Evolutionary conservation across 2,329 filamentous ascomycete genomes (phyloP).

Genomic region (Fusarium continuum): DNA sequence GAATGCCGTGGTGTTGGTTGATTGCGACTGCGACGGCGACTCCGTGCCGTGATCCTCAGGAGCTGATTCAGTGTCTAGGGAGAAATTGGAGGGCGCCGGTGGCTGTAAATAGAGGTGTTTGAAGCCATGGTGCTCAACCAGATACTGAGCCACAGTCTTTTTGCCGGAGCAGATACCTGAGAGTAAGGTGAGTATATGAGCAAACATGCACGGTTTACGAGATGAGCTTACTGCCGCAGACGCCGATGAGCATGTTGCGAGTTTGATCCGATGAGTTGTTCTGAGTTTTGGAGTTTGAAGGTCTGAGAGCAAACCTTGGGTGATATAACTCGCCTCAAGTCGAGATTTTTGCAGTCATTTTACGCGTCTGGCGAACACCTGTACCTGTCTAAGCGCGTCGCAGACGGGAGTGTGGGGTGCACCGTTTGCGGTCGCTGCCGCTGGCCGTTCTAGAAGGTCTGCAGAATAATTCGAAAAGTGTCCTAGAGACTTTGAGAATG

Average conservation of each 20-base stretch:
- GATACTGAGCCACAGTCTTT: conserved; percentile 85
- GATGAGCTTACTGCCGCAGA: conserved; percentile 71
- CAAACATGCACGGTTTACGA: not conserved
- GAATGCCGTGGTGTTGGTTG: conserved; percentile 31
- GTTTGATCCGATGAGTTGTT: not conserved
- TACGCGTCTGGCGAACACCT: conserved; percentile 32
- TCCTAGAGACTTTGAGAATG: conserved; percentile 6
- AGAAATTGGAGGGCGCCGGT: conserved; percentile 11
- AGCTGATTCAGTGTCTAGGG: conserved; percentile 9
- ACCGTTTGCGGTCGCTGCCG: not conserved
- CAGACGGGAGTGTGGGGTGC: conserved; percentile 33
- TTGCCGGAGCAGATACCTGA: conserved; percentile 93
- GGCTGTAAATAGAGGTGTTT: conserved; percentile 70
- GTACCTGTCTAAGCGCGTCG: conserved; percentile 29
- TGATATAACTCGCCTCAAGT: not conserved
- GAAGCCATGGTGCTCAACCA: conserved; percentile 86
- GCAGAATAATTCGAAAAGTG: conserved; percentile 9
- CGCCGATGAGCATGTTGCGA: conserved; percentile 74
- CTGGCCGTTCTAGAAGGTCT: conserved; percentile 25
- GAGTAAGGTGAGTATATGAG: conserved; percentile 23
- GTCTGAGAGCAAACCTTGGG: not conserved
- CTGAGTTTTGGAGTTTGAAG: not conserved
- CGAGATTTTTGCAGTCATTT: conserved; percentile 15
- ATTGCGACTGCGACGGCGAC: conserved; percentile 6
- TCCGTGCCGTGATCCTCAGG: conserved; percentile 12